Conservation (phyloP, 1,284 basidiomycete genomes). For the Gymnopus androsaceus region DNA sequence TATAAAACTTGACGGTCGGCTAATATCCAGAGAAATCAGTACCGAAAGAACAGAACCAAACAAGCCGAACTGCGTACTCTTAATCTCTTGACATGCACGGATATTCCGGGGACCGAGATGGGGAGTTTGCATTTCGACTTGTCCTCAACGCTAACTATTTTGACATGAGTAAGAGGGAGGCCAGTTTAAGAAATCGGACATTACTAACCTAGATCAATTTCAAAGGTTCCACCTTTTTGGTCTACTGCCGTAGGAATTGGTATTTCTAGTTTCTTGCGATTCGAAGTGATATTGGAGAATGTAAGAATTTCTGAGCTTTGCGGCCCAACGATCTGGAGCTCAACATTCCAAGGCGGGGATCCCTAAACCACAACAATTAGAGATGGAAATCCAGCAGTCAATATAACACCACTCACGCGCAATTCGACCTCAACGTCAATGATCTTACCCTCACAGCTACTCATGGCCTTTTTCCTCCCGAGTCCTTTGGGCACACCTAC, state of each 20-base stretch:
- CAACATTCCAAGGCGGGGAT: constrained; percentile 85
- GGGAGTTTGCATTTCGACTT: constrained; percentile 84
- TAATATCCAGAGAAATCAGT: constrained; percentile 29
- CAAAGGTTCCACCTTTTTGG: constrained; percentile 75
- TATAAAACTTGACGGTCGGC: constrained; percentile 88
- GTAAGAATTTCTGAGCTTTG: constrained; percentile 59
- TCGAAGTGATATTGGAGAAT: constrained; percentile 58
- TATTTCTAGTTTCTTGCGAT: constrained; percentile 60
- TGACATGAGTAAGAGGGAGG: constrained; percentile 2
- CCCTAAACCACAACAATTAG: constrained; percentile 53
- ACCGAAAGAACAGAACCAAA: constrained; percentile 9
- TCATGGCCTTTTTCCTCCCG: constrained; percentile 55
- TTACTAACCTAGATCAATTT: constrained; percentile 71
- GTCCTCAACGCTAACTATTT: constrained; percentile 81
- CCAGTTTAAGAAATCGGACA: background rate
- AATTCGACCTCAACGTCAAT: constrained; percentile 81
- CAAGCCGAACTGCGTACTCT: constrained; percentile 51
- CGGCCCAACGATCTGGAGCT: constrained; percentile 75
- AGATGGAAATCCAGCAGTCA: background rate
- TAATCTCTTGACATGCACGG: constrained; percentile 86
- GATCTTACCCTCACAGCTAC: constrained; percentile 73
- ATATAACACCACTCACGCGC: constrained; percentile 56
- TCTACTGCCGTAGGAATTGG: constrained; percentile 71
- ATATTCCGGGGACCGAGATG: constrained; percentile 76
- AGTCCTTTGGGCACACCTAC: constrained; percentile 38